Evolutionary conservation across 306 rosid genomes (phyloP).

Genomic region (Vigna radiata): DNA sequence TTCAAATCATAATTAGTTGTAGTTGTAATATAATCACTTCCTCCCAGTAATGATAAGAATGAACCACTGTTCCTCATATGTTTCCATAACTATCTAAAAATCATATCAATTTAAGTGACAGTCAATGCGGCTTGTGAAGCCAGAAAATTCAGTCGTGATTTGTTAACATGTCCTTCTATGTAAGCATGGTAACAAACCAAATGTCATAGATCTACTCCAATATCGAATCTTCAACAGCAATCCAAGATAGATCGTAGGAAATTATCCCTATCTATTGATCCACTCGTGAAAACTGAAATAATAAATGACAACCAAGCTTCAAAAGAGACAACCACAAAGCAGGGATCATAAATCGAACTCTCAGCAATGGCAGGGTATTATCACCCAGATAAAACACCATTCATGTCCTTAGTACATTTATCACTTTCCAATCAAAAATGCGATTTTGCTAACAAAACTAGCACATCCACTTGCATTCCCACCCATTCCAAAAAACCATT

Average conservation of each 20-base stretch:
- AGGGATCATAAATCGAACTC: conserved; percentile 21
- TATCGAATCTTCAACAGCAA: conserved; percentile 13
- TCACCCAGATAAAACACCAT: conserved; percentile 11
- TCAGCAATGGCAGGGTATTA: not conserved
- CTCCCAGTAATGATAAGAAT: conserved; percentile 1
- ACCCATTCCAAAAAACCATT: conserved; percentile 20
- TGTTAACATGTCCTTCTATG: conserved; percentile 21
- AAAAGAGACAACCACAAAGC: not conserved
- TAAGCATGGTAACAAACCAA: not conserved
- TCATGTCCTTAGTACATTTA: not conserved
- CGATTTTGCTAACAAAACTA: conserved; percentile 3
- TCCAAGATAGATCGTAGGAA: not conserved
- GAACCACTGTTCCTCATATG: not conserved
- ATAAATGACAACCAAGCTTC: conserved; percentile 2
- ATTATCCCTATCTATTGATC: conserved; percentile 18
- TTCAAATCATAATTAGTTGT: conserved; percentile 6
- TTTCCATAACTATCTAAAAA: conserved; percentile 7
- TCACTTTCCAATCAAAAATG: conserved; percentile 3
- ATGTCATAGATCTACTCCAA: conserved; percentile 12
- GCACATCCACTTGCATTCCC: not conserved
- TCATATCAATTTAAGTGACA: conserved; percentile 2
- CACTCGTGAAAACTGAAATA: conserved; percentile 18
- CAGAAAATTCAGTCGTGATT: not conserved
- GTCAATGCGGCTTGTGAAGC: not conserved
- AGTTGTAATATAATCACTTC: not conserved